These are phyloP conservation scores for Coemansia sp. DNA, from an alignment of 192 early-diverging fungal species.

Conservation along the genomic window DNA sequence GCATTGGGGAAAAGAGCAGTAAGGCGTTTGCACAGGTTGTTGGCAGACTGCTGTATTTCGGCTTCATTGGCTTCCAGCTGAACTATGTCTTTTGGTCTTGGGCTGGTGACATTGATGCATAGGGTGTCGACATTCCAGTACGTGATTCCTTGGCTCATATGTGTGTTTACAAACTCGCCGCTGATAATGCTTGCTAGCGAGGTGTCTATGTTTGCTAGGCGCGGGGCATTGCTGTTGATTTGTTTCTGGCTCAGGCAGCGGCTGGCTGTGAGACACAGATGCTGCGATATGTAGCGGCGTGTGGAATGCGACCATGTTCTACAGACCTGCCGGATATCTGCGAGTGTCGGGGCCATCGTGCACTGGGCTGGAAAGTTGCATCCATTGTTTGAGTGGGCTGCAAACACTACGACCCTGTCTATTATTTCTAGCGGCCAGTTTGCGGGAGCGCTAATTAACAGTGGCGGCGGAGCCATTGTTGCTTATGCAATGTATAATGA, in stretches of 20 bases:
- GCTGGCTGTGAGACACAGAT: neutral
- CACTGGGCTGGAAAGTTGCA: neutral
- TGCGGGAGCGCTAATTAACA: neutral
- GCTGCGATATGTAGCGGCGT: neutral
- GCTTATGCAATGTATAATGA: no score
- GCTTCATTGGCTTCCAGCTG: neutral
- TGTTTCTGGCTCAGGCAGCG: neutral
- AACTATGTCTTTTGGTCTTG: neutral
- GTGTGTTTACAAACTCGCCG: neutral
- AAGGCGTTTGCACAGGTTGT: neutral
- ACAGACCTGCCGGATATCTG: neutral
- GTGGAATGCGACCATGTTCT: neutral
- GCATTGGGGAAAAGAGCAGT: neutral
- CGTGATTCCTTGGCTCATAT: neutral
- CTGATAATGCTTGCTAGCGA: neutral
- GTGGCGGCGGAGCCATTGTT: no score
- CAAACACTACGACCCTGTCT: neutral
- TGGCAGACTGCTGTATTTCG: neutral
- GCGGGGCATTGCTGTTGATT: neutral
- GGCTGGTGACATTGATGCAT: neutral
- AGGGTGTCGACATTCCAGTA: neutral
- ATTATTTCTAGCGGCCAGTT: constrained; percentile 5
- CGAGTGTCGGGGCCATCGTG: neutral
- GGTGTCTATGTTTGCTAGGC: neutral
- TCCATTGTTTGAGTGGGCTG: no score